Evolutionary conservation across 805 yeast species (phyloP).

Genomic region (Candida tibetensis): DNA sequence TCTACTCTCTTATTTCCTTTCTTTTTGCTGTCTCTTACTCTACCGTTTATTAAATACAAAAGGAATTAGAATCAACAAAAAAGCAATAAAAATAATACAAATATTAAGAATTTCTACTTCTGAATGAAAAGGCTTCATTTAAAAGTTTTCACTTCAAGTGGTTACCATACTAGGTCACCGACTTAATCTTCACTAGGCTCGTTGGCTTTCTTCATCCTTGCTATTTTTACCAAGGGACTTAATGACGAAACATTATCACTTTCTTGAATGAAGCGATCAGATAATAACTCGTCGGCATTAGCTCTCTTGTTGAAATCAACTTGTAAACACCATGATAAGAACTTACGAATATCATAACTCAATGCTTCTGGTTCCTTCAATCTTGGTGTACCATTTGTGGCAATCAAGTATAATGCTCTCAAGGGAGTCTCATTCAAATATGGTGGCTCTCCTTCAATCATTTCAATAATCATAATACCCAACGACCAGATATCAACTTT

Average conservation of each 20-base stretch:
- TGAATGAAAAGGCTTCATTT: too few relatives aligned
- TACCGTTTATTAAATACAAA: too few relatives aligned
- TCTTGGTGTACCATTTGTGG: slow-evolving; percentile 94
- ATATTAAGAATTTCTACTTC: background rate
- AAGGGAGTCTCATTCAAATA: slow-evolving; percentile 94
- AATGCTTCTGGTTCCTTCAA: slow-evolving; percentile 84
- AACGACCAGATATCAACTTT: slow-evolving; percentile 97
- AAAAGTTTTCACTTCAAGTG: too few relatives aligned
- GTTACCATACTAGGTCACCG: too few relatives aligned
- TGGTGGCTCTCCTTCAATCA: slow-evolving; percentile 99
- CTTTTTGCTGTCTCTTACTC: too few relatives aligned
- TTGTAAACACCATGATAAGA: slow-evolving; percentile 73
- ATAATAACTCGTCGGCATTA: slow-evolving; percentile 68
- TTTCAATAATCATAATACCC: slow-evolving; percentile 97
- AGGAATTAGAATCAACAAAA: background rate
- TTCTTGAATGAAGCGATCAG: slow-evolving; percentile 60
- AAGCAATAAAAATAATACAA: slow-evolving; percentile 2
- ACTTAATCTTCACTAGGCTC: slow-evolving; percentile 15
- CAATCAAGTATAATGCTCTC: slow-evolving; percentile 89
- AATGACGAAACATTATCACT: slow-evolving; percentile 61
- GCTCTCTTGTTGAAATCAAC: slow-evolving; percentile 83
- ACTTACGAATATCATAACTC: slow-evolving; percentile 60
- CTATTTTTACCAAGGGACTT: slow-evolving; percentile 72
- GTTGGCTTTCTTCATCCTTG: slow-evolving; percentile 59
- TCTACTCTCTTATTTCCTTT: too few relatives aligned